These are phyloP conservation scores for Phytophthora melonis DNA, from an alignment of 352 stramenopile genomes.

Conservation along the genomic window DNA sequence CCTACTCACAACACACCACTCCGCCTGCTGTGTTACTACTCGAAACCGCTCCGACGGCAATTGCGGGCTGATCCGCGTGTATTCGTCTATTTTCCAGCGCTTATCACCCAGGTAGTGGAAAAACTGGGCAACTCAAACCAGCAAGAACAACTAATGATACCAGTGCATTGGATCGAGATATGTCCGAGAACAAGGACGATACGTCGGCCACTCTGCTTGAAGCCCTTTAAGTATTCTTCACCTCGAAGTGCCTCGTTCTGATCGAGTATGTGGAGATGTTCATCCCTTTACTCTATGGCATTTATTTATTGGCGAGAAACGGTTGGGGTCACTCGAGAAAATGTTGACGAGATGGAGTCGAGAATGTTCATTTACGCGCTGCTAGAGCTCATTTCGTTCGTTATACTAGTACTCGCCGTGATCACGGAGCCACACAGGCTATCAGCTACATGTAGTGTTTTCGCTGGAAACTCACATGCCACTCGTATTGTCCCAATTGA, in stretches of 20 bases:
- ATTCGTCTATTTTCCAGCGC: neutral
- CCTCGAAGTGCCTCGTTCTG: slow-evolving; percentile 37
- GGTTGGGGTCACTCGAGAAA: neutral
- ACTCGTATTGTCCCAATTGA: slow-evolving; percentile 17
- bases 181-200: neutral
- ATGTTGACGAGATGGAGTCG: slow-evolving; percentile 5
- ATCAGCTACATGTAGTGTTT: slow-evolving; percentile 25
- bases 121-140: neutral
- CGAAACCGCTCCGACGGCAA: neutral
- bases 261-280: slow-evolving; percentile 41
- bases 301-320: slow-evolving; percentile 19
- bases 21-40: neutral
- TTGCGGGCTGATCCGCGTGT: neutral
- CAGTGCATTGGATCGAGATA: too few relatives aligned
- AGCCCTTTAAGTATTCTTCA: slow-evolving; percentile 24
- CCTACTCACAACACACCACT: neutral
- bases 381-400: slow-evolving; percentile 24
- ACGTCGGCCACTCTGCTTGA: neutral
- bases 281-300: slow-evolving; percentile 32
- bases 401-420: slow-evolving; percentile 8
- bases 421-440: neutral
- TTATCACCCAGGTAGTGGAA: neutral
- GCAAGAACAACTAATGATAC: neutral
- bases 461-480: slow-evolving; percentile 30
- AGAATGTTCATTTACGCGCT: slow-evolving; percentile 21